Conservation (phyloP, 306 rosid species). For the Styphnolobium japonicum region DNA sequence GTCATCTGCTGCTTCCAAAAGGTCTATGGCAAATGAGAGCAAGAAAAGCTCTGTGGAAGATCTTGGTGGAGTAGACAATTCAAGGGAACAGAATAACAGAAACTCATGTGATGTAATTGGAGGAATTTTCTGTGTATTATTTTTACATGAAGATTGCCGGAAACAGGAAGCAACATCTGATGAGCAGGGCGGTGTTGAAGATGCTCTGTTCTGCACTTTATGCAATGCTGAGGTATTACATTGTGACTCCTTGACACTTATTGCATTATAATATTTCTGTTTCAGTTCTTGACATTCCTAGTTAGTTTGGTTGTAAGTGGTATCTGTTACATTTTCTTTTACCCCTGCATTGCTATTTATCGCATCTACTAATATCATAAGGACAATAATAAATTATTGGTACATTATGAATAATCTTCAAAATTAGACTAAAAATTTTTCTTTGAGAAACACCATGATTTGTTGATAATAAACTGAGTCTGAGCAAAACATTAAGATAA, state of each 20-base stretch:
- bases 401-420: neutral
- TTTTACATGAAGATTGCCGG: slow-evolving; percentile 85
- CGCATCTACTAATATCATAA: neutral
- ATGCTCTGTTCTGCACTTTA: slow-evolving; percentile 94
- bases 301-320: neutral
- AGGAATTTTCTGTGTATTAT: slow-evolving; percentile 68
- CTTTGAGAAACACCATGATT: neutral
- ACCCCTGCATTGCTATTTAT: neutral
- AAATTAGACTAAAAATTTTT: neutral
- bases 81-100: slow-evolving; percentile 37
- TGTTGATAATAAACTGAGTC: neutral
- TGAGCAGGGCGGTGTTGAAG: slow-evolving; percentile 70
- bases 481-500: neutral
- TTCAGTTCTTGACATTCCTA: slow-evolving; percentile 8
- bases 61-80: slow-evolving; percentile 46
- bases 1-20: slow-evolving; percentile 70
- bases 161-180: slow-evolving; percentile 66
- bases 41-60: slow-evolving; percentile 86
- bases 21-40: slow-evolving; percentile 71
- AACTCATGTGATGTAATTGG: slow-evolving; percentile 49
- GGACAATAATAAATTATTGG: neutral
- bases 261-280: neutral
- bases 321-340: neutral
- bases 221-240: slow-evolving; percentile 91
- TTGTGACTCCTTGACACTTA: slow-evolving; percentile 13